A percentile compares a stretch with the other conserved stretches of the same genome.
phyloP scores from a whole-genome alignment of 306 rosid species.

The Argentina anserina region DNA sequence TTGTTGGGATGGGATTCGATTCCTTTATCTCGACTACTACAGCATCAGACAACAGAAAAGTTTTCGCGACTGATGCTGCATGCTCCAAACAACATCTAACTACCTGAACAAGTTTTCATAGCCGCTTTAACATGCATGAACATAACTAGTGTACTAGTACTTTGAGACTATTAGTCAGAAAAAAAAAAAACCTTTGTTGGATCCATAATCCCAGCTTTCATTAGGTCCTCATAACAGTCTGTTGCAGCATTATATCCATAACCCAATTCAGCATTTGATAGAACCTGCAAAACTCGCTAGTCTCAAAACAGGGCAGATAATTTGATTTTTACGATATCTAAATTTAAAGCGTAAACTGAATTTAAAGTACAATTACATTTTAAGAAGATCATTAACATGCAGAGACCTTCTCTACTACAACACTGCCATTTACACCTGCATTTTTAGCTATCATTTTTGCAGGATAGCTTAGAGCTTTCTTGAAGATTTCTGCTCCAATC shows the following conservation, averaged over 20 bases:
- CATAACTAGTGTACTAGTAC: background rate
- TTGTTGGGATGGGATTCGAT: conserved; percentile 29
- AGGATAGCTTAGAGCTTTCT: conserved; percentile 77
- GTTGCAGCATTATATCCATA: conserved; percentile 86
- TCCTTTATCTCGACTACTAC: conserved; percentile 68
- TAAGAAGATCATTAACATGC: conserved; percentile 27
- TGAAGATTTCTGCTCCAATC: conserved; percentile 96
- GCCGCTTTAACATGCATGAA: background rate
- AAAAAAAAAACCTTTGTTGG: conserved; percentile 62
- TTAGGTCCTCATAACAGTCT: conserved; percentile 74
- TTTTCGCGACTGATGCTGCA: conserved; percentile 85
- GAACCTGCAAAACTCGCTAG: conserved; percentile 45
- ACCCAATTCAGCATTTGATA: conserved; percentile 39
- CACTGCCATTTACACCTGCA: conserved; percentile 85
- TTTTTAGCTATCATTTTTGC: conserved; percentile 80
- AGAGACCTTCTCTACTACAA: conserved; percentile 73
- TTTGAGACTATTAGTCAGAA: background rate
- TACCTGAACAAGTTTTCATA: conserved; percentile 44
- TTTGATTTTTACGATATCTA: conserved; percentile 14
- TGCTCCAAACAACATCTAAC: conserved; percentile 91
- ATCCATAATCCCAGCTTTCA: conserved; percentile 85
- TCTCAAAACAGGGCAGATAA: conserved; percentile 17
- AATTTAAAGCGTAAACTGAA: conserved; percentile 11
- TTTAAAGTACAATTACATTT: conserved; percentile 11
- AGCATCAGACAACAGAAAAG: conserved; percentile 74